Percentiles rank a stretch among this genome's conserved stretches.
phyloP scores from a whole-genome alignment of 129 eudicot genomes.

The Arctium minus region DNA sequence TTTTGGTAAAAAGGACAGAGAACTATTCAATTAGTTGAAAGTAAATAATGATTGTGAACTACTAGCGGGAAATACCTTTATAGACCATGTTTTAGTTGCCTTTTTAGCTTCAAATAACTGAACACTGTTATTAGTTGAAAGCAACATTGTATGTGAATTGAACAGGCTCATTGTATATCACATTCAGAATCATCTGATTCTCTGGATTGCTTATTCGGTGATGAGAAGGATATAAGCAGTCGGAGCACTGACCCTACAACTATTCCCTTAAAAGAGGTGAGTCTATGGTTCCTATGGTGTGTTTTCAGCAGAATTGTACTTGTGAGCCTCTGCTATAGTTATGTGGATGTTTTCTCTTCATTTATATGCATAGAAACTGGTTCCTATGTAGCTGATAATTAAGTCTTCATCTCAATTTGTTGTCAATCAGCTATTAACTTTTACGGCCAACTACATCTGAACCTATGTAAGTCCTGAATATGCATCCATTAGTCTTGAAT shows the following conservation, averaged over 20 bases:
- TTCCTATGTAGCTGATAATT: not conserved
- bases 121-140: not conserved
- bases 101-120: slow-evolving; percentile 9
- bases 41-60: not conserved
- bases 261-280: slow-evolving; percentile 55
- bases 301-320: not conserved
- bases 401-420: not conserved
- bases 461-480: not conserved
- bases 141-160: slow-evolving; percentile 12
- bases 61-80: not conserved
- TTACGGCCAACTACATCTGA: not conserved
- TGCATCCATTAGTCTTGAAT: not conserved
- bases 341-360: not conserved
- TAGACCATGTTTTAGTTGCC: slow-evolving; percentile 9
- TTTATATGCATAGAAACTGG: not conserved
- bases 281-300: not conserved
- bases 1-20: not conserved
- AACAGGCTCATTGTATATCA: slow-evolving; percentile 56
- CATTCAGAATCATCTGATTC: slow-evolving; percentile 69
- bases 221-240: slow-evolving; percentile 38
- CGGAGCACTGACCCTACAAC: slow-evolving; percentile 19
- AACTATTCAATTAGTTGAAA: not conserved
- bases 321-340: not conserved
- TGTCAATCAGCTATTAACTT: not conserved
- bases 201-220: slow-evolving; percentile 61